A percentile compares a stretch with the other conserved stretches of the same genome.
Evolutionary conservation across 345 rosid genomes (phyloP).

Genomic region (Excoecaria cochinchinensis): DNA sequence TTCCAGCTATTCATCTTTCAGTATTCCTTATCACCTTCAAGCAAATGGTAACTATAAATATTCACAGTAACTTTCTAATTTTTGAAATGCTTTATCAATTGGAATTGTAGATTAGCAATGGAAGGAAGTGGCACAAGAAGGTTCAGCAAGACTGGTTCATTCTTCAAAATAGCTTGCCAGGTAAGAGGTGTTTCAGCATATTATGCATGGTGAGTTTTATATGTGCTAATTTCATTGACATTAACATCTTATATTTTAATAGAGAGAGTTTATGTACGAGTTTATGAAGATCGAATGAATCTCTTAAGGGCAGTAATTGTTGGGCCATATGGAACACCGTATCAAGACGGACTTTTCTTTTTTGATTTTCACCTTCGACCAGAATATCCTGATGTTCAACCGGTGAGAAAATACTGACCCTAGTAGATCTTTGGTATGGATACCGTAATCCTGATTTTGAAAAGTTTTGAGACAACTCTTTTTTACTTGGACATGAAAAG

Average conservation of each 20-base stretch:
- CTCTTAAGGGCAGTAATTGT: conserved; percentile 85
- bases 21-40: not conserved
- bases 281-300: conserved; percentile 94
- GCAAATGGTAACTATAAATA: not conserved
- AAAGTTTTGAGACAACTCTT: not conserved
- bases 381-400: conserved; percentile 86
- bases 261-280: conserved; percentile 89
- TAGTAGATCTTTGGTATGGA: not conserved
- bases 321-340: conserved; percentile 97
- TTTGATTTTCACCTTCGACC: conserved; percentile 92
- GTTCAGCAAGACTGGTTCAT: conserved; percentile 97
- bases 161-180: conserved; percentile 95
- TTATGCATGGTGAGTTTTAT: conserved; percentile 5
- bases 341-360: conserved; percentile 98
- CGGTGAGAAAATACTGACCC: conserved; percentile 45
- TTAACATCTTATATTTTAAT: conserved; percentile 25
- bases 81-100: not conserved
- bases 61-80: conserved; percentile 2
- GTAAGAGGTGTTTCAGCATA: conserved; percentile 39
- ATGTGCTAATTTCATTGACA: not conserved
- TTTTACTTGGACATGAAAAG: not conserved
- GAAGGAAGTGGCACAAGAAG: conserved; percentile 91
- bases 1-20: not conserved
- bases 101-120: conserved; percentile 58
- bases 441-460: not conserved